Evolutionary conservation across 768 basidiomycete genomes (phyloP).

Genomic region (Macrolepiota fuliginosa): DNA sequence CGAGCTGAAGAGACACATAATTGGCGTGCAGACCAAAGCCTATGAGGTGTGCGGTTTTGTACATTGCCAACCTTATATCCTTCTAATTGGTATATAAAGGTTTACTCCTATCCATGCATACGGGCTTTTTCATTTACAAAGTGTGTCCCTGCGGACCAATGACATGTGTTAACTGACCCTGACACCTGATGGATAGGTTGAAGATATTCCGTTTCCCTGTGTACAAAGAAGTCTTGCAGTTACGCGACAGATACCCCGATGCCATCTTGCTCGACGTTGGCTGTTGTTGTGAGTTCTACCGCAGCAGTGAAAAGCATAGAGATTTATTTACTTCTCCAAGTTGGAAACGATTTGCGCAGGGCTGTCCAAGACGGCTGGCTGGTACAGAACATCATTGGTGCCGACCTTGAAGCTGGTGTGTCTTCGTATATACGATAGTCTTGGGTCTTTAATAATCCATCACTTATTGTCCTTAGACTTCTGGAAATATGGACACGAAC

Average conservation of each 20-base stretch:
- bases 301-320: background rate
- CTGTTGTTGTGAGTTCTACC: conserved; percentile 35
- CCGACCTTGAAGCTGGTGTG: conserved; percentile 33
- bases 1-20: conserved; percentile 38
- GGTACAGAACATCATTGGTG: conserved; percentile 30
- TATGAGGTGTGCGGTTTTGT: conserved; percentile 15
- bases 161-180: background rate
- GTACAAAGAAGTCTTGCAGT: conserved; percentile 28
- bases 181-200: conserved; percentile 17
- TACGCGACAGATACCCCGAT: conserved; percentile 21
- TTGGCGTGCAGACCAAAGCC: conserved; percentile 35
- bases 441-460: background rate
- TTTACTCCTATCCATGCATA: conserved; percentile 33
- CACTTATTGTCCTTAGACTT: conserved; percentile 34
- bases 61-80: too few species aligned
- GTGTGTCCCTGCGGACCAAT: conserved; percentile 16
- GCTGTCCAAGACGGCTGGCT: conserved; percentile 39
- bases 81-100: background rate
- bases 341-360: conserved; percentile 39
- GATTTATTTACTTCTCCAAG: conserved; percentile 19
- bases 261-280: conserved; percentile 40
- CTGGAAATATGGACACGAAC: conserved; percentile 59
- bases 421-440: background rate
- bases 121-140: conserved; percentile 31
- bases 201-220: conserved; percentile 32